Base-by-base conservation (phyloP, 1,284 basidiomycete species). In the Caloboletus firmus region DNA sequence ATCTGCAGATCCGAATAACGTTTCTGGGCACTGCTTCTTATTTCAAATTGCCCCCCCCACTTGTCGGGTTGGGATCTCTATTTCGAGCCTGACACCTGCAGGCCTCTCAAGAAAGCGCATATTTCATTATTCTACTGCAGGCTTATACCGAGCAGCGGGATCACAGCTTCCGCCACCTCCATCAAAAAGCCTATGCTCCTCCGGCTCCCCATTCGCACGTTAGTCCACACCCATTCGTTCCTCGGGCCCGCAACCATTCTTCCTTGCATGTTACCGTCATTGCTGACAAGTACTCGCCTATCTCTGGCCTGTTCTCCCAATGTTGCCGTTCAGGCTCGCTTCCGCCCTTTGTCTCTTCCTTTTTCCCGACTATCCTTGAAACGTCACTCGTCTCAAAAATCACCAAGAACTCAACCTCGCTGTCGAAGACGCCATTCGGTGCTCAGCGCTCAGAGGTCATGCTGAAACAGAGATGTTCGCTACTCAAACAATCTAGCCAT, bases 1-100 rank as follows among this genome's bases (percentile, higher is more conserved):
- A 67, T 71, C 67, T 69, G 69, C 62, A 68, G 66, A 68, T 71
- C 66, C 60, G 58, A 58, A 59, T 64, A 68, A 66, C 66, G 56
- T 70, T 59, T 60, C 49, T n/a, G 37, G 15, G 20, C 55, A 51
- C 51, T 32, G 58, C 67, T 71, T 72, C 70, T 48, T 45, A 70
- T 72, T 72, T 70, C 55, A 60, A 72, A 72, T 72, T 32, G 1
- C 1, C 18, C 56, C 52, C 22, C 4, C 3, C 24, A n/a, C n/a
- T n/a, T 24, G 4, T 24, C 47, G 60, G 64, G 34, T 32, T 52
- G 42, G 34, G n/a, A 55, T 48, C 46, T 26, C 64, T 52, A 47
- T 45, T 56, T 55, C 36, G 12, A 37, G 51, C 4, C 15, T 34
- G 24, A 24, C n/a, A n/a, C n/a, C n/a, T n/a, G n/a, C n/a, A n/a